Conservation (phyloP, 257 asterid genomes). For the Capsicum pubescens region DNA sequence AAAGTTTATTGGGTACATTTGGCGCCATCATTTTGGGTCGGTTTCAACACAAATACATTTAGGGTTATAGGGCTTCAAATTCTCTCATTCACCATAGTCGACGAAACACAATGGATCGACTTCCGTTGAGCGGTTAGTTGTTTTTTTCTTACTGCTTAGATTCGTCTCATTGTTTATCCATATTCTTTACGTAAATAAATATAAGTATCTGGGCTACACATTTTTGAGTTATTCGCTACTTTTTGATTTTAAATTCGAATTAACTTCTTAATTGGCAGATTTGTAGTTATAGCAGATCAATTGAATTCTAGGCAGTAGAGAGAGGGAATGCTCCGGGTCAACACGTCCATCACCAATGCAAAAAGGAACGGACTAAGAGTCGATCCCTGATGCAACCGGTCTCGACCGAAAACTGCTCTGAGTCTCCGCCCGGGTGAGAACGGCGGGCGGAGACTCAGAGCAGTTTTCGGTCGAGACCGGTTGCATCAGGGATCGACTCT, state of each 20-base stretch:
- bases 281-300: background rate
- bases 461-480: too few relatives aligned
- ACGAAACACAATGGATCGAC: background rate
- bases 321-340: too few relatives aligned
- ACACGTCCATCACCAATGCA: too few relatives aligned
- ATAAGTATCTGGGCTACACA: background rate
- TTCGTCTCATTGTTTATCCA: background rate
- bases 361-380: too few relatives aligned
- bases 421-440: too few relatives aligned
- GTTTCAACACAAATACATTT: background rate
- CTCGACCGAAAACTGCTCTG: too few relatives aligned
- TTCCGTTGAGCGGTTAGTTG: background rate
- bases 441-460: too few relatives aligned
- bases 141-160: background rate
- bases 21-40: background rate
- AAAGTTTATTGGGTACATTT: too few relatives aligned
- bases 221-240: background rate
- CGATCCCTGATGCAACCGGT: too few relatives aligned
- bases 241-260: background rate
- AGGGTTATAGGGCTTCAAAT: background rate
- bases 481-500: too few relatives aligned
- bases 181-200: background rate
- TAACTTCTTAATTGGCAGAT: background rate
- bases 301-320: background rate
- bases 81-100: background rate